Evolutionary conservation across 1,139 yeast species (phyloP).

Genomic region (Geotrichum aggregatum): DNA sequence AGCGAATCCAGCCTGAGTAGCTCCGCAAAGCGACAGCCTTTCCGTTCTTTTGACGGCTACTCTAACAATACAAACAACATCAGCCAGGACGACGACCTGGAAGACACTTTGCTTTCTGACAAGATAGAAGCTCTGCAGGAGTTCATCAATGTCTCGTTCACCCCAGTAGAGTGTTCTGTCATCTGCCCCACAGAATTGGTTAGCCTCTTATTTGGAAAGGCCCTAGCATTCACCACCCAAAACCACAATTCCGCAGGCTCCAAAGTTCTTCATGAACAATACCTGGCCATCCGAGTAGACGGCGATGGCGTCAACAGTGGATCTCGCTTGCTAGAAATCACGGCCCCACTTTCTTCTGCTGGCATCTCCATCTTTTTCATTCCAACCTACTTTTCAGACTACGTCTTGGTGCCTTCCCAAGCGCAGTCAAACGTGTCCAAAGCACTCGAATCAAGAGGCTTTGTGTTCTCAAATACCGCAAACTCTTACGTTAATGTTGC

Average conservation of each 20-base stretch:
- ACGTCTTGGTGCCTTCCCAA: constrained; percentile 53
- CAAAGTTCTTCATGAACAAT: constrained; percentile 45
- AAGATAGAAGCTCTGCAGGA: constrained; percentile 30
- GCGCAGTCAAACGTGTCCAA: constrained; percentile 46
- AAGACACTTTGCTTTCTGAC: constrained; percentile 5
- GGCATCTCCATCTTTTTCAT: constrained; percentile 59
- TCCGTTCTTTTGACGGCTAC: constrained; percentile 6
- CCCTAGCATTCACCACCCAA: not conserved
- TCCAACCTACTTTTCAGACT: constrained; percentile 63
- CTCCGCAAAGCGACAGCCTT: not conserved
- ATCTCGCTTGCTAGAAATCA: constrained; percentile 53
- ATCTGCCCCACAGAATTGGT: constrained; percentile 47
- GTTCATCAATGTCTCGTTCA: constrained; percentile 54
- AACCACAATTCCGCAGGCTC: not conserved
- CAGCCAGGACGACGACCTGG: constrained; percentile 20
- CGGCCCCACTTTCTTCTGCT: constrained; percentile 57
- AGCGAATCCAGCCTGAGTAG: not conserved
- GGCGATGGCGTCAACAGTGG: constrained; percentile 59
- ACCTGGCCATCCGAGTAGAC: constrained; percentile 56
- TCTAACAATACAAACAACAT: constrained; percentile 13
- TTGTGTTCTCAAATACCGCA: constrained; percentile 44
- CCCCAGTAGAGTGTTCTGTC: constrained; percentile 55
- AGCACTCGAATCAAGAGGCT: constrained; percentile 46
- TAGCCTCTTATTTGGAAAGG: constrained; percentile 39
- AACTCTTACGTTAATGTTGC: constrained; percentile 29